These are phyloP conservation scores for Obelidium mucronatum DNA, from an alignment of 192 early-diverging fungal genomes.

Conservation along the genomic window DNA sequence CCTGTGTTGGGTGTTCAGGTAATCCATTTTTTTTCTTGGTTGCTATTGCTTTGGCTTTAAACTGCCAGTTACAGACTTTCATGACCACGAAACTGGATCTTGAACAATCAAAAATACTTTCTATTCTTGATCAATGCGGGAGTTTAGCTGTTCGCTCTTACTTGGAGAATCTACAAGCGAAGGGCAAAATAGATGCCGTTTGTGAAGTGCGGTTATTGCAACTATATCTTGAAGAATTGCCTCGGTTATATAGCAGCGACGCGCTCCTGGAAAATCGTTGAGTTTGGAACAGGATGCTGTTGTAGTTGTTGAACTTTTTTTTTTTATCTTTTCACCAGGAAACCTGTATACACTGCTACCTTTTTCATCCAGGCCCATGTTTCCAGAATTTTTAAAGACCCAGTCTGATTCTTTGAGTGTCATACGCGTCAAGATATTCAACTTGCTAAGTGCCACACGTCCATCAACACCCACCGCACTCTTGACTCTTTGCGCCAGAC, in stretches of 20 bases:
- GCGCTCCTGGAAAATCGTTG: not conserved
- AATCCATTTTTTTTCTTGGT: not conserved
- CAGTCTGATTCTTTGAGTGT: no score
- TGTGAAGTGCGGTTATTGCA: constrained; percentile 1
- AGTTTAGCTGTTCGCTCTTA: constrained; percentile 16
- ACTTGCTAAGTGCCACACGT: no score
- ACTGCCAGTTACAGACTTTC: constrained; percentile 32
- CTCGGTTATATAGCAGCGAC: not conserved
- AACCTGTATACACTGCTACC: no score
- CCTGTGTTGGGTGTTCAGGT: constrained; percentile 45
- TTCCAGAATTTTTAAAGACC: no score
- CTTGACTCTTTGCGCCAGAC: no score
- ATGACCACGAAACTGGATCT: constrained; percentile 19
- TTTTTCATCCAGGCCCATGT: no score
- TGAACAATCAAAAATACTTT: constrained; percentile 10
- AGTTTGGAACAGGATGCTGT: no score
- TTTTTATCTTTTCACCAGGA: constrained; percentile 1
- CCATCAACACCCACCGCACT: no score
- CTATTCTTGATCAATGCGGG: constrained; percentile 17
- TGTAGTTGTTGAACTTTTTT: no score
- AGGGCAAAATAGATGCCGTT: not conserved
- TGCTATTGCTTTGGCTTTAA: not conserved
- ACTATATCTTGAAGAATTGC: constrained; percentile 17
- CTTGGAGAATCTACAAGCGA: constrained; percentile 37
- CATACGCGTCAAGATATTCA: no score